These are phyloP conservation scores for Penicillium verrucosum DNA, from an alignment of 2,329 filamentous ascomycete species.

Conservation along the genomic window DNA sequence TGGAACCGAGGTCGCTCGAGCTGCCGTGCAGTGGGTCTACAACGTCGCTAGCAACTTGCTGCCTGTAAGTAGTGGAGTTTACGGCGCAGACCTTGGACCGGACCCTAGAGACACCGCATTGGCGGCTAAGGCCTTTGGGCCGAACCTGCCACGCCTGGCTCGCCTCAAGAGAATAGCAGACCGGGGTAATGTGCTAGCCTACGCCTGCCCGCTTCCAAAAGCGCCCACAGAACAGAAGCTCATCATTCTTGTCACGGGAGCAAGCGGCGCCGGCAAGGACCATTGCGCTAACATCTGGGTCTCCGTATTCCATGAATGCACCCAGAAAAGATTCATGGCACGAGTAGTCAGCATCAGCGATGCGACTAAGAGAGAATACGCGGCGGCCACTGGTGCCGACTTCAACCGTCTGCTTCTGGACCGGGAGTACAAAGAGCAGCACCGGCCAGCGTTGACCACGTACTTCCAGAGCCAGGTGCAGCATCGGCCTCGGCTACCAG, in stretches of 20 bases:
- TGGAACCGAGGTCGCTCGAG: slow-evolving; percentile 39
- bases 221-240: slow-evolving; percentile 41
- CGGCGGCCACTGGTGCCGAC: slow-evolving; percentile 49
- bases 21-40: slow-evolving; percentile 57
- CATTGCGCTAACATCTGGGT: slow-evolving; percentile 56
- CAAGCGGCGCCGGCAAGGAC: slow-evolving; percentile 59
- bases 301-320: slow-evolving; percentile 34
- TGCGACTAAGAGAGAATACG: slow-evolving; percentile 57
- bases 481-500: slow-evolving; percentile 46
- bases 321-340: slow-evolving; percentile 33
- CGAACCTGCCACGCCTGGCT: slow-evolving; percentile 50
- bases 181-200: slow-evolving; percentile 51
- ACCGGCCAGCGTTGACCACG: slow-evolving; percentile 51
- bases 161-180: slow-evolving; percentile 52
- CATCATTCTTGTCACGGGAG: slow-evolving; percentile 54
- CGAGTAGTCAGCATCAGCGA: slow-evolving; percentile 57
- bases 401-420: slow-evolving; percentile 49
- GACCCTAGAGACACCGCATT: slow-evolving; percentile 56
- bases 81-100: slow-evolving; percentile 61
- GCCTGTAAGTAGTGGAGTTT: slow-evolving; percentile 52
- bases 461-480: slow-evolving; percentile 51
- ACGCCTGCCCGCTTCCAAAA: slow-evolving; percentile 54
- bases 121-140: slow-evolving; percentile 56
- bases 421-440: slow-evolving; percentile 61
- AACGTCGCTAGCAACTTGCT: slow-evolving; percentile 47